Percentiles rank a stretch among this genome's conserved stretches.
These are phyloP conservation scores for Thermothielavioides terrestris DNA, from an alignment of 495 filamentous ascomycete genomes.

Conservation along the genomic window DNA sequence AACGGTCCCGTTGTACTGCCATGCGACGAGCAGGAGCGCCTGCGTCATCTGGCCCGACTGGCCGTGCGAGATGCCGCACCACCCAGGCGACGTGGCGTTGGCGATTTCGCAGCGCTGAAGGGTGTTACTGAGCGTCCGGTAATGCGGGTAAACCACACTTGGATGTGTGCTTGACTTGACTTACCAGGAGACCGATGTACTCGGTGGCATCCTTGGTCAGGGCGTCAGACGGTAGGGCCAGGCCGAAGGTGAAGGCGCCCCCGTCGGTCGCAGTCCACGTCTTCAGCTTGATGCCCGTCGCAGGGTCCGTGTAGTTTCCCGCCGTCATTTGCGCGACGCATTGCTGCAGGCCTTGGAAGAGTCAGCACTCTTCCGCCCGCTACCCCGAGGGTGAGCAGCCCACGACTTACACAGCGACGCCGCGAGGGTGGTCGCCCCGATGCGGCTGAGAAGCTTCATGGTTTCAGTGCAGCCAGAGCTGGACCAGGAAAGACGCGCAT, in stretches of 20 bases:
- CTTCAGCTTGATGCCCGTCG: slow-evolving; percentile 36
- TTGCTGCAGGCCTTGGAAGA: slow-evolving; percentile 16
- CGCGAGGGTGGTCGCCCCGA: slow-evolving; percentile 21
- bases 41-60: slow-evolving; percentile 48
- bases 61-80: slow-evolving; percentile 49
- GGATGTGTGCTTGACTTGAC: no score
- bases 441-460: slow-evolving; percentile 26
- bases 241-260: slow-evolving; percentile 41
- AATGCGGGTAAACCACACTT: not conserved
- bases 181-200: slow-evolving; percentile 50
- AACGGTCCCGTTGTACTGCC: slow-evolving; percentile 40
- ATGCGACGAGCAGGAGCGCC: slow-evolving; percentile 50
- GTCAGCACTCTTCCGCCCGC: slow-evolving; percentile 7
- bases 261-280: slow-evolving; percentile 26
- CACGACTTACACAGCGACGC: slow-evolving; percentile 23
- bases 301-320: slow-evolving; percentile 31
- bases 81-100: slow-evolving; percentile 31
- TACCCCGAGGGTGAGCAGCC: not conserved
- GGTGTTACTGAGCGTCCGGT: not conserved
- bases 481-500: slow-evolving; percentile 13
- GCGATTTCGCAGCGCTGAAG: slow-evolving; percentile 24
- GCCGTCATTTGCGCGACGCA: slow-evolving; percentile 18
- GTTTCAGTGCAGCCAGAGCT: slow-evolving; percentile 14
- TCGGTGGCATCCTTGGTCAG: slow-evolving; percentile 44
- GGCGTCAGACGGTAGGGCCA: slow-evolving; percentile 46